Conservation (phyloP, 2,329 filamentous ascomycete genomes). For the Neofusicoccum ribis region DNA sequence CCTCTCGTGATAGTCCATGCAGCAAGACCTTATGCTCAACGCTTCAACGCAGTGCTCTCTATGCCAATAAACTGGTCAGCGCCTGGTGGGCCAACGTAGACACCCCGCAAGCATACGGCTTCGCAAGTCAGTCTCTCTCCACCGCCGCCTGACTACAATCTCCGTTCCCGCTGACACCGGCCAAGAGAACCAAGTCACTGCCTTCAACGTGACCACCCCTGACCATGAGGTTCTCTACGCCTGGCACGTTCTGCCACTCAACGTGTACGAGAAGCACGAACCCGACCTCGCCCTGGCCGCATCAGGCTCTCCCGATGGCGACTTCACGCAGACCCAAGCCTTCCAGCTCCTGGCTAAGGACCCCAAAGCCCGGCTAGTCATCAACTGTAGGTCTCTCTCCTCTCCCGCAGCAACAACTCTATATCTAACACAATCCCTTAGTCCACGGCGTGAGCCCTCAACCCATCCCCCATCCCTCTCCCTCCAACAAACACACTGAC, state of each 20-base stretch:
- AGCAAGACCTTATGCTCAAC: background rate
- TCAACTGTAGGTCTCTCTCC: conserved; percentile 49
- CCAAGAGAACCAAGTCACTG: conserved; percentile 81
- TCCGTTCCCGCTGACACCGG: background rate
- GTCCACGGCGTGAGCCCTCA: conserved; percentile 61
- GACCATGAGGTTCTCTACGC: conserved; percentile 80
- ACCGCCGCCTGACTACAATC: background rate
- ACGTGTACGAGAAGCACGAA: conserved; percentile 73
- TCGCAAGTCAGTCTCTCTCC: conserved; percentile 61
- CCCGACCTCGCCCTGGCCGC: conserved; percentile 47
- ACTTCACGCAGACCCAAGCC: conserved; percentile 50
- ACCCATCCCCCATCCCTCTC: background rate
- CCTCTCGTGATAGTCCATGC: background rate
- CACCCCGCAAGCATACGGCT: conserved; percentile 79
- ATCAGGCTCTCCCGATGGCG: conserved; percentile 43
- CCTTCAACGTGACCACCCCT: conserved; percentile 73
- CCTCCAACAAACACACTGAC: conserved; percentile 22
- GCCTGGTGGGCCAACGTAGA: conserved; percentile 71
- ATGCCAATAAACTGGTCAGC: conserved; percentile 77
- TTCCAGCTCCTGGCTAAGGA: conserved; percentile 54
- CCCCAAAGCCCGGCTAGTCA: conserved; percentile 53
- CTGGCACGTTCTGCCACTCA: conserved; percentile 86
- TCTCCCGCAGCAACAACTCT: background rate
- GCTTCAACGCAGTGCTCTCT: conserved; percentile 65
- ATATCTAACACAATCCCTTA: conserved; percentile 19